phyloP scores from a whole-genome alignment of 768 basidiomycete species.

The Auricularia sp. region DNA sequence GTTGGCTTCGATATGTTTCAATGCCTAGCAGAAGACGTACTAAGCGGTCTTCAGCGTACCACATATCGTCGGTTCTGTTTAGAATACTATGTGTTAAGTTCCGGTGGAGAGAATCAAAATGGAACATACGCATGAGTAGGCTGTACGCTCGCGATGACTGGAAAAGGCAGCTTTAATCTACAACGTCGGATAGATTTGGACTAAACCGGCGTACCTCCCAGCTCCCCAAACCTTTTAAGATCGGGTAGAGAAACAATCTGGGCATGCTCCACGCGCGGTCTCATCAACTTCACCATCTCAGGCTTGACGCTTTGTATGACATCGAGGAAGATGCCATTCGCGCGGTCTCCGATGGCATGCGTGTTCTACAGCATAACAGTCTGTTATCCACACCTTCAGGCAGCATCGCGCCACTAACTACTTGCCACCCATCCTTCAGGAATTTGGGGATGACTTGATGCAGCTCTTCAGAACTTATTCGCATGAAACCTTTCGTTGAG shows the following conservation, averaged over 20 bases:
- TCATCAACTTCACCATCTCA: conserved; percentile 47
- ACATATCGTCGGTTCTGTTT: conserved; percentile 80
- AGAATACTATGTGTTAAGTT: background rate
- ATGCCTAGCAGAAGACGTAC: conserved; percentile 25
- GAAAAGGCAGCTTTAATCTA: background rate
- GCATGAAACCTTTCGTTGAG: conserved; percentile 5
- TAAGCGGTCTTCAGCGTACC: conserved; percentile 76
- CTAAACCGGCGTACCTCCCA: conserved; percentile 46
- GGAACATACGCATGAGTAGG: conserved; percentile 75
- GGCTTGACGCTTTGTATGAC: conserved; percentile 64
- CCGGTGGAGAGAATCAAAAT: background rate
- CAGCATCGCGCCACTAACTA: background rate
- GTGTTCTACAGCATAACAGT: conserved; percentile 41
- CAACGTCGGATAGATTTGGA: background rate
- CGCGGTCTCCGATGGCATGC: conserved; percentile 82
- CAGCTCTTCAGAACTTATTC: conserved; percentile 5
- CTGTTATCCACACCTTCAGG: too few relatives aligned
- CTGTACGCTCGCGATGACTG: conserved; percentile 86
- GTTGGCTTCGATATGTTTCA: too few relatives aligned
- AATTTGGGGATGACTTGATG: conserved; percentile 7
- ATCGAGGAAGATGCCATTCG: conserved; percentile 73
- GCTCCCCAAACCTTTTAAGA: conserved; percentile 51
- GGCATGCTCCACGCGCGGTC: conserved; percentile 86
- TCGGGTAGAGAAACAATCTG: conserved; percentile 74
- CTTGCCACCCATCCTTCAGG: conserved; percentile 9